phyloP scores from a whole-genome alignment of 768 basidiomycete species.

The Scleroderma bovista region DNA sequence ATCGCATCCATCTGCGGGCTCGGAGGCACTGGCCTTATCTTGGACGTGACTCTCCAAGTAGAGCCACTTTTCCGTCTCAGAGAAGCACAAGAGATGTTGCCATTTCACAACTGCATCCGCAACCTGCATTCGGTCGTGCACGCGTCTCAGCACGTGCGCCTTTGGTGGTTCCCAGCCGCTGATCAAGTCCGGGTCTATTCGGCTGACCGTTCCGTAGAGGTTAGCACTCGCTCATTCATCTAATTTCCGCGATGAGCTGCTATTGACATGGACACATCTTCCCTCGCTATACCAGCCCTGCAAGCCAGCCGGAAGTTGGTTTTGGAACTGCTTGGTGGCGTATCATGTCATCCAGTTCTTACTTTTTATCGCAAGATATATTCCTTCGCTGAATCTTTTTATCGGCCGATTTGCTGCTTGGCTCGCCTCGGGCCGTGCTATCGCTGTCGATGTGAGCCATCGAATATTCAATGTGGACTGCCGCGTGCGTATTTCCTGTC shows the following conservation, averaged over 20 bases:
- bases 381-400: constrained; percentile 56
- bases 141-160: constrained; percentile 82
- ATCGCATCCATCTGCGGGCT: constrained; percentile 86
- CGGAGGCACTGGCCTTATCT: constrained; percentile 85
- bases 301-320: constrained; percentile 51
- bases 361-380: constrained; percentile 69
- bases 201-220: constrained; percentile 73
- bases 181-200: constrained; percentile 66
- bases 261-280: constrained; percentile 4
- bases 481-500: constrained; percentile 52
- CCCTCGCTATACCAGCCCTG: constrained; percentile 37
- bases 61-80: constrained; percentile 78
- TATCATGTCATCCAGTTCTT: constrained; percentile 81
- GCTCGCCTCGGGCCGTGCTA: constrained; percentile 50
- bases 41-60: constrained; percentile 70
- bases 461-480: constrained; percentile 92
- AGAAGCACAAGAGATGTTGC: constrained; percentile 58
- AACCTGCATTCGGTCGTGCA: constrained; percentile 50
- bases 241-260: background rate
- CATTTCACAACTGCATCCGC: constrained; percentile 58
- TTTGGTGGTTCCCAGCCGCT: constrained; percentile 93
- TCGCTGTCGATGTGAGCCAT: constrained; percentile 71
- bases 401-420: constrained; percentile 63
- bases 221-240: constrained; percentile 34
- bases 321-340: constrained; percentile 67